Conservation (phyloP, 192 early-diverging fungal species). For the Rhizophagus sp. region DNA sequence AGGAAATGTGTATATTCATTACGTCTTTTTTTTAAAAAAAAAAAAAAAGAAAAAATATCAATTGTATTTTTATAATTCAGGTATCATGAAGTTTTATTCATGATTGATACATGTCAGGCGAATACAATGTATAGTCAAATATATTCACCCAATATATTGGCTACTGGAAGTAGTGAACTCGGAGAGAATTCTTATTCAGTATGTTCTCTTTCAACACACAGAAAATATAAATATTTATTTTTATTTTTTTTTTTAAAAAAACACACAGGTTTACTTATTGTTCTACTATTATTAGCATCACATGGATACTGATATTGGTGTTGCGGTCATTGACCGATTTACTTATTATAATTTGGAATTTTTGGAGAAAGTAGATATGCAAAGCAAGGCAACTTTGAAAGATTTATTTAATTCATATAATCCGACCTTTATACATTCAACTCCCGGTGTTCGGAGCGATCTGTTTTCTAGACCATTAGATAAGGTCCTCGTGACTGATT, state of each 20-base stretch:
- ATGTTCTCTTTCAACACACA: slow-evolving; percentile 13
- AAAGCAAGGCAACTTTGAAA: slow-evolving; percentile 71
- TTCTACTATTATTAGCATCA: slow-evolving; percentile 58
- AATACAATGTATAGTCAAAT: slow-evolving; percentile 95
- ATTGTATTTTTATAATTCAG: neutral
- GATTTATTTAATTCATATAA: slow-evolving; percentile 87
- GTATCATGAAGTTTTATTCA: slow-evolving; percentile 98
- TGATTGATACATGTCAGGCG: slow-evolving; percentile 99
- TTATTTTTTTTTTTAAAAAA: neutral
- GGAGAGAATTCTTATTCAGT: slow-evolving; percentile 94
- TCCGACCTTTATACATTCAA: slow-evolving; percentile 69
- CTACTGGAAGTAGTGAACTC: slow-evolving; percentile 82
- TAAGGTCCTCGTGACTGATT: slow-evolving; percentile 89
- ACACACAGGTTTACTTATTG: neutral
- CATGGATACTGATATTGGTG: slow-evolving; percentile 90
- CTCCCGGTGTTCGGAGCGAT: slow-evolving; percentile 84
- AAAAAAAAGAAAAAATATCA: neutral
- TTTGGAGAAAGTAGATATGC: slow-evolving; percentile 82
- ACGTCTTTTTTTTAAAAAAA: neutral
- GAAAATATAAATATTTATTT: no score
- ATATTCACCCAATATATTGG: slow-evolving; percentile 90
- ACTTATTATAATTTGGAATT: slow-evolving; percentile 96
- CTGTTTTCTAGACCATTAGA: slow-evolving; percentile 77
- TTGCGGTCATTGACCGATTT: slow-evolving; percentile 96
- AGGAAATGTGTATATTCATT: neutral